These are phyloP conservation scores for Eucalyptus curtisii DNA, from an alignment of 345 rosid species.

Conservation along the genomic window DNA sequence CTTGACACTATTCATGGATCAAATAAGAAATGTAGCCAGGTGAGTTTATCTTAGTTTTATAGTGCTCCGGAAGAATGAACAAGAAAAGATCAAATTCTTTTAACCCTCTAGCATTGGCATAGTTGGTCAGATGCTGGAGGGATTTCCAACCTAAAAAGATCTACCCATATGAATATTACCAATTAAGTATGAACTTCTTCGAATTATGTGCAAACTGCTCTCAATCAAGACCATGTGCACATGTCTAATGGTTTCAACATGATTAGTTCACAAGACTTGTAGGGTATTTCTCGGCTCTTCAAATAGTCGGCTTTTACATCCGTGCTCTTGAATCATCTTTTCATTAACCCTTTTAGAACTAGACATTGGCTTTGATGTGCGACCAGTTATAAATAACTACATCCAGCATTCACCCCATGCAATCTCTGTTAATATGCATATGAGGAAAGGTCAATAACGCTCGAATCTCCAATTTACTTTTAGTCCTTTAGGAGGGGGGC, in stretches of 20 bases:
- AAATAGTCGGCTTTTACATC: background rate
- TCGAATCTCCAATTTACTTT: background rate
- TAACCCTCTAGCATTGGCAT: background rate
- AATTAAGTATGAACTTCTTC: too few species aligned
- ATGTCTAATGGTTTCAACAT: too few species aligned
- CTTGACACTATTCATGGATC: background rate
- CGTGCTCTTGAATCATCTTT: background rate
- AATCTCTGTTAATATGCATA: background rate
- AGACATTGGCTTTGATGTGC: background rate
- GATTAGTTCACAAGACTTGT: too few species aligned
- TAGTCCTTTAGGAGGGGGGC: background rate
- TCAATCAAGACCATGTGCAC: background rate
- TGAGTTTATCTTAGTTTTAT: background rate
- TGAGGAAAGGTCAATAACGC: background rate
- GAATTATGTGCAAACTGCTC: rapidly evolving
- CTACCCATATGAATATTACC: rapidly evolving
- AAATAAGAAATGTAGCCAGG: background rate
- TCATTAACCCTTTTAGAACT: background rate
- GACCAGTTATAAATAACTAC: background rate
- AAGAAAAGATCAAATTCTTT: background rate
- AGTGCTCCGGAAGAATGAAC: background rate
- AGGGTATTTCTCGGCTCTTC: background rate
- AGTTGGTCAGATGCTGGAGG: too few species aligned
- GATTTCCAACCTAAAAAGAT: background rate
- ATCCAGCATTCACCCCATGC: background rate